phyloP scores from a whole-genome alignment of 257 asterid genomes.

The Sherardia arvensis region DNA sequence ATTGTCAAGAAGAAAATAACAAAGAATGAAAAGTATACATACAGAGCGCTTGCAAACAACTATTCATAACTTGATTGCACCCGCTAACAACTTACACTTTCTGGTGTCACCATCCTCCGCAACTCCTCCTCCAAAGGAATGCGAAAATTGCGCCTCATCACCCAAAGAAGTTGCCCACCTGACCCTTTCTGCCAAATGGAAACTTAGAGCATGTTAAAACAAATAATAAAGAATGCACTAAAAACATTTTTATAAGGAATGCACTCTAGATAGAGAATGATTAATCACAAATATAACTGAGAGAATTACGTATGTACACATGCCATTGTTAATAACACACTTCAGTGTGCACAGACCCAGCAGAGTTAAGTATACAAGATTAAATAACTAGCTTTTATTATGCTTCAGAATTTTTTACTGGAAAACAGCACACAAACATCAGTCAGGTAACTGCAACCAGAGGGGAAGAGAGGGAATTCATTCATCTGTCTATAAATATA shows the following conservation, averaged over 20 bases:
- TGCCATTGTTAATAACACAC: not conserved
- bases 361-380: not conserved
- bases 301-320: not conserved
- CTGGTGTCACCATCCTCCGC: slow-evolving; percentile 97
- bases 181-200: slow-evolving; percentile 49
- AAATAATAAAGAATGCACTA: not conserved
- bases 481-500: not conserved
- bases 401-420: not conserved
- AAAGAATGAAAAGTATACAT: not conserved
- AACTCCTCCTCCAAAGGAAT: slow-evolving; percentile 94
- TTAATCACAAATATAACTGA: not conserved
- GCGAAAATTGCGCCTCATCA: slow-evolving; percentile 76
- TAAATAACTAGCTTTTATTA: not conserved
- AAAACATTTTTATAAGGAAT: not conserved
- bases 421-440: not conserved
- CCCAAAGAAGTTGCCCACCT: slow-evolving; percentile 71
- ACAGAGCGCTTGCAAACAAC: not conserved
- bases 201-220: not conserved
- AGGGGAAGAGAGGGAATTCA: not conserved
- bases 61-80: not conserved
- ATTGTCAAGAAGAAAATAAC: not conserved
- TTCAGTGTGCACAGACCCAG: not conserved
- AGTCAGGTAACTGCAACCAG: not conserved
- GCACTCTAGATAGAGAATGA: not conserved
- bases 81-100: slow-evolving; percentile 52